Conservation (phyloP, 1,139 yeast species). For the Maudiozyma humilis region DNA sequence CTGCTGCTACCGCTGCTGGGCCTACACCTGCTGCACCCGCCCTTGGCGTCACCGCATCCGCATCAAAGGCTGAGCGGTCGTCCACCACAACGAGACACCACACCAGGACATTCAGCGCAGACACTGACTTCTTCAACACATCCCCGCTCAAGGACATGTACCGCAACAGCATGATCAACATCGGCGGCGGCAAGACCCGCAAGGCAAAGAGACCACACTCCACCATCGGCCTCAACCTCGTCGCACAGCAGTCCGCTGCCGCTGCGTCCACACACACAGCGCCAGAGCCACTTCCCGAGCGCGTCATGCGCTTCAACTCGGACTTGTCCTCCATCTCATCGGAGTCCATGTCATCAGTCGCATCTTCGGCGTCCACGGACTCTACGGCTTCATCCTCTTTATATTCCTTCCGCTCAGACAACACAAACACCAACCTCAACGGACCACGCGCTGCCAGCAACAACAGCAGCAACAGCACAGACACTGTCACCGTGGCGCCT, state of each 20-base stretch:
- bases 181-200: not conserved
- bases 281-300: slow-evolving; percentile 2
- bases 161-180: not conserved
- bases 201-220: not conserved
- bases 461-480: too few species aligned
- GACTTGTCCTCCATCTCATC: slow-evolving; percentile 7
- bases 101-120: slow-evolving; percentile 4
- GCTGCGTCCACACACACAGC: not conserved
- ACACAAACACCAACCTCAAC: not conserved
- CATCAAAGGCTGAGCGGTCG: not conserved
- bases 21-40: too few species aligned
- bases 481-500: too few species aligned
- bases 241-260: not conserved
- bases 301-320: slow-evolving; percentile 5
- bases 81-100: not conserved
- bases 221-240: not conserved
- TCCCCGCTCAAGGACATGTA: slow-evolving; percentile 5
- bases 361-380: slow-evolving; percentile 6
- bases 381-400: slow-evolving; percentile 8
- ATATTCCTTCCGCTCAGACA: slow-evolving; percentile 10
- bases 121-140: slow-evolving; percentile 6
- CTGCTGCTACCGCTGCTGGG: not conserved
- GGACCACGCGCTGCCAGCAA: not conserved
- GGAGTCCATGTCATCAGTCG: slow-evolving; percentile 4
- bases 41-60: not conserved